A percentile compares a stretch with the other conserved stretches of the same genome.
Conservation (phyloP, 768 basidiomycete species). For the Royoungia palumana region DNA sequence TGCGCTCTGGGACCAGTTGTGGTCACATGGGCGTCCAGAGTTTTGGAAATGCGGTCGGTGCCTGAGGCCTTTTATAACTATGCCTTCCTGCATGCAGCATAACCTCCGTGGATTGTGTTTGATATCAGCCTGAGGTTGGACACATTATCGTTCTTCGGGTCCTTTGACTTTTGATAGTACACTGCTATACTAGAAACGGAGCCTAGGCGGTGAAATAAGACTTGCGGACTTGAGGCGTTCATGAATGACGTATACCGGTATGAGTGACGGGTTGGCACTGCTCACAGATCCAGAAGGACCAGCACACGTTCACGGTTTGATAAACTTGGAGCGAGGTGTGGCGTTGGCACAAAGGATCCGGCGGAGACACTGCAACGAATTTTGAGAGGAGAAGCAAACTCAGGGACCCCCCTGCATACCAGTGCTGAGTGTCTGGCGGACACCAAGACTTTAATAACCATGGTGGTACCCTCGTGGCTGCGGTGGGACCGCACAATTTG, state of each 20-base stretch:
- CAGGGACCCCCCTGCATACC: no score
- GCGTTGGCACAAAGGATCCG: slow-evolving; percentile 5
- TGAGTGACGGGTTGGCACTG: not conserved
- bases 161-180: slow-evolving; percentile 1
- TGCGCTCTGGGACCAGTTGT: no score
- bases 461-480: slow-evolving; percentile 14
- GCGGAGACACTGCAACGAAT: slow-evolving; percentile 14
- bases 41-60: no score
- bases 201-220: slow-evolving; percentile 10
- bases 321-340: not conserved
- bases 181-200: not conserved
- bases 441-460: not conserved
- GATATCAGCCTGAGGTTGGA: no score
- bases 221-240: slow-evolving; percentile 2
- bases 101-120: no score
- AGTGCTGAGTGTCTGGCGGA: no score
- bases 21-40: no score
- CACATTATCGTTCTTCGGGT: not conserved
- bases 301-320: not conserved
- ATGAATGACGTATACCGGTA: no score
- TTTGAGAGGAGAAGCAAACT: slow-evolving; percentile 9
- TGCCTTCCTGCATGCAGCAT: no score
- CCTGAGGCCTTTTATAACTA: no score
- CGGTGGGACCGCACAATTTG: not conserved
- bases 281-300: not conserved